Base-by-base conservation (phyloP, 805 yeast species). In the Starmera amethionina region DNA sequence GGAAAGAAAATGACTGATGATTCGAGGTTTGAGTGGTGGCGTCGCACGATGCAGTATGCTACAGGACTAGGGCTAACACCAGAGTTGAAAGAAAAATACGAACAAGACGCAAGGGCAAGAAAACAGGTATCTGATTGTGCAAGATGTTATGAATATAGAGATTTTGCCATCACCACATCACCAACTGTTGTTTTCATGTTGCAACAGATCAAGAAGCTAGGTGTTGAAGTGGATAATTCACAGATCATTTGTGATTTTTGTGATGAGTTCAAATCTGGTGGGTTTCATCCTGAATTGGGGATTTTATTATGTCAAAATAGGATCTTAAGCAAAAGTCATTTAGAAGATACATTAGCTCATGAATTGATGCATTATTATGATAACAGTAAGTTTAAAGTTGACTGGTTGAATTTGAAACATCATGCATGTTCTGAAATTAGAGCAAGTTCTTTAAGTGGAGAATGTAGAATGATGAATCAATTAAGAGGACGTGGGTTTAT, bases 401-500 rank as follows among this genome's bases (percentile, higher is more conserved):
- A 93, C 59, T 83, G 96, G 82, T 54, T 71, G 41, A 77, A 90
- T 59, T 65, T 93, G 55, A 75, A 77, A 53, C 98, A 93, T 56
- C 97, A 90, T 57, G 98, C 98, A 1, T 93, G 98, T 59, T 81
- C 97, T 1, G 98, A 93, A 60, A 86, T 93, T 39, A 70, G 98
- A 44, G 98, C 98, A 0, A 81, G 94, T 10, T 80, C 87, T 49
- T 68, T 93, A 18, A 82, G 95, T 55, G 98, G 98, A 7, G 98
- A 93, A 56, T 93, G 98, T 62, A 73, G 97, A 27, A 77, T 90
- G 51, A 74, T 81, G 76, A 84, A 83, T 51, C 96, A 93, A 59
- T 37, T 56, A n/a, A 63, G 63, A 40, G 67, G 76, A 59, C 62
- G 77, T 42, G 69, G 75, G 27, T 46, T 73, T 40, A 66, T 60